Evolutionary conservation across 2,329 filamentous ascomycete genomes (phyloP), one percentile per base, ranked within the genome.

Genomic region (Talaromyces sp.): DNA sequence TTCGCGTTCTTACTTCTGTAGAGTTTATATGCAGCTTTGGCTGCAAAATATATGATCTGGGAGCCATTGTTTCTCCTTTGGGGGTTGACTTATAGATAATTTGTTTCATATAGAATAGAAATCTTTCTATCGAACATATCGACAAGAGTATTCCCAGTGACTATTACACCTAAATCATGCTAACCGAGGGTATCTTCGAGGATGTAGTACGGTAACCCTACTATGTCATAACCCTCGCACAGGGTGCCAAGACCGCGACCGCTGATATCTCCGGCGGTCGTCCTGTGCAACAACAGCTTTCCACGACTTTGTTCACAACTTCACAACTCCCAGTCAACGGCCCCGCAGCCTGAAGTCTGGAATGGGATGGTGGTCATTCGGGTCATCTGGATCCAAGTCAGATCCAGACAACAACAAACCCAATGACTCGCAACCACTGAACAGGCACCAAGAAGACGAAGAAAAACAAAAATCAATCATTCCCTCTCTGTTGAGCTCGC

Each of bases 361-460:
- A 67, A 73, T 73, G 75, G 71, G 71, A 68, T 74, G 74, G 69
- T 84, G 81, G 82, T 78, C 80, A 66, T 78, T 78, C 76, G 82
- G 81, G 80, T 75, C 76, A 67, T 76, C 79, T 66, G 69, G 75
- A 67, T 71, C 75, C 41, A 68, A 72, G 49, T 63, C 70, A 49
- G 68, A 68, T 49, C 59, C 68, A 64, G 66, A 67, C 45, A 60
- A 58, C 31, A 57, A 19, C 13, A 59, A 59, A n/a, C 33, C 43
- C 58, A 22, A 43, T 62, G 58, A 66, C 62, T 63, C 66, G 35
- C 35, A 57, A 43, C 37, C 52, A 33, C 37, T 37, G 19, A 69
- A 49, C 69, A 67, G 69, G 67, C 67, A 71, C 68, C 33, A 37
- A 35, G 16, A 54, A 24, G 60, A 73, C 16, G 59, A 73, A 62